These are phyloP conservation scores for Bacidia gigantensis DNA, from an alignment of 495 filamentous ascomycete genomes.

Conservation along the genomic window DNA sequence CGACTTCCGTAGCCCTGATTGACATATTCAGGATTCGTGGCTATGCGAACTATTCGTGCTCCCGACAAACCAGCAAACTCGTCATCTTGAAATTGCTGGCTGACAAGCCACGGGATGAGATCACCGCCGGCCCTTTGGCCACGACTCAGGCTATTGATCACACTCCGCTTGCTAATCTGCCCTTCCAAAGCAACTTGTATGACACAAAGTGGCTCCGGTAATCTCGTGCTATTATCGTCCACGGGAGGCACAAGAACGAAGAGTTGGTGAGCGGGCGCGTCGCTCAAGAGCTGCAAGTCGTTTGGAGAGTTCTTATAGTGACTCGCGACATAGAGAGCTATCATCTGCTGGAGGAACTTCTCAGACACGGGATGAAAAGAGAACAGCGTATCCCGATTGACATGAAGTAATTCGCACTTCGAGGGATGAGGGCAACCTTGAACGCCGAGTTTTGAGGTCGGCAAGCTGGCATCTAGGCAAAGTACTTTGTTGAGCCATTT, in stretches of 20 bases:
- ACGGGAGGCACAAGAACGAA: conserved; percentile 89
- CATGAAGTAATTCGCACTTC: conserved; percentile 76
- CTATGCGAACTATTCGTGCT: conserved; percentile 85
- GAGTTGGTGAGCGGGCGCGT: conserved; percentile 93
- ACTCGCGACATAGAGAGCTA: conserved; percentile 92
- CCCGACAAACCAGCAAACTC: conserved; percentile 90
- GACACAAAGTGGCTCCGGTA: conserved; percentile 90
- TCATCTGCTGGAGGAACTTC: conserved; percentile 96
- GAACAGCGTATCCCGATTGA: conserved; percentile 95
- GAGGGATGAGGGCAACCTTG: conserved; percentile 82
- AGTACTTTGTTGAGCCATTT: conserved; percentile 93
- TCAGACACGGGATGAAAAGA: conserved; percentile 96
- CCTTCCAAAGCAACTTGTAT: conserved; percentile 93
- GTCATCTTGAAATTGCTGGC: conserved; percentile 96
- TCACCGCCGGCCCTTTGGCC: conserved; percentile 87
- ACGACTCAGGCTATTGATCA: conserved; percentile 74
- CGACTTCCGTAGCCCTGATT: conserved; percentile 89
- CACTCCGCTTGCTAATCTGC: conserved; percentile 82
- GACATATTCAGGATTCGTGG: conserved; percentile 89
- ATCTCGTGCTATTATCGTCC: conserved; percentile 54
- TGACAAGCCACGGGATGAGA: conserved; percentile 94
- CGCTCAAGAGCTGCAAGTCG: conserved; percentile 93
- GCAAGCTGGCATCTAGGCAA: conserved; percentile 81
- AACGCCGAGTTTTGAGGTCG: conserved; percentile 56
- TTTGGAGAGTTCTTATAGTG: conserved; percentile 99